Evolutionary conservation across 2,329 filamentous ascomycete genomes (phyloP).

Genomic region (Aspergillus awamori): DNA sequence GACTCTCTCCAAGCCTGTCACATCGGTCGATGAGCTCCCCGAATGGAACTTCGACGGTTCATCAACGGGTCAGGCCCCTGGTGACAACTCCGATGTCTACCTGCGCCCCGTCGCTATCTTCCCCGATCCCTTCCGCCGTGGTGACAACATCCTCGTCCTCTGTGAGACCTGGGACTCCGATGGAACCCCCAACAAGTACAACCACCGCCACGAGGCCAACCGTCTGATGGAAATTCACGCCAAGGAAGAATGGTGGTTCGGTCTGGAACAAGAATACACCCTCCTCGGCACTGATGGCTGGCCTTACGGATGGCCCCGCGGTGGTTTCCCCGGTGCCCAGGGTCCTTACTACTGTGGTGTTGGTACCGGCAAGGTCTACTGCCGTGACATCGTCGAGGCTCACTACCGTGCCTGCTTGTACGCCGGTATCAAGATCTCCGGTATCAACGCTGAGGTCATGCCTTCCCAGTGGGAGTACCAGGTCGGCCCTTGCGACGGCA

Average conservation of each 20-base stretch:
- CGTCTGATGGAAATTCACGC: conserved; percentile 88
- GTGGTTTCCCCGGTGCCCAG: conserved; percentile 88
- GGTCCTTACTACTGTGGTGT: conserved; percentile 98
- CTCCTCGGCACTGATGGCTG: conserved; percentile 82
- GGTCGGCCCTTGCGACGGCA: conserved; percentile 85
- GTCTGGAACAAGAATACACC: conserved; percentile 97
- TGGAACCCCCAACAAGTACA: conserved; percentile 96
- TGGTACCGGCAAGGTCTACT: conserved; percentile 93
- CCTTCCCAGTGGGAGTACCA: conserved; percentile 98
- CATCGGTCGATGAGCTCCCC: conserved; percentile 65
- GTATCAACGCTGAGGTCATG: conserved; percentile 99
- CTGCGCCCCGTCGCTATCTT: conserved; percentile 86
- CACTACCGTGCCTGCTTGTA: conserved; percentile 91
- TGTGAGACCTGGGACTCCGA: conserved; percentile 93
- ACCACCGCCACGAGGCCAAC: conserved; percentile 89
- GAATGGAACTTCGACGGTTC: conserved; percentile 88
- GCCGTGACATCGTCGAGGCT: conserved; percentile 95
- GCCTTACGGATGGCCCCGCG: conserved; percentile 89
- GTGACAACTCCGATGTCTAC: conserved; percentile 97
- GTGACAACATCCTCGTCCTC: conserved; percentile 91
- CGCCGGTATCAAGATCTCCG: conserved; percentile 88
- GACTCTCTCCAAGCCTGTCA: conserved; percentile 65
- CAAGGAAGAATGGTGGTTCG: conserved; percentile 90
- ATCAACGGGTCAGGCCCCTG: conserved; percentile 87
- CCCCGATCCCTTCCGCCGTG: conserved; percentile 87